Evolutionary conservation across 306 rosid species (phyloP), one percentile per base, ranked within the genome.

Genomic region (Prinsepia uniflora): DNA sequence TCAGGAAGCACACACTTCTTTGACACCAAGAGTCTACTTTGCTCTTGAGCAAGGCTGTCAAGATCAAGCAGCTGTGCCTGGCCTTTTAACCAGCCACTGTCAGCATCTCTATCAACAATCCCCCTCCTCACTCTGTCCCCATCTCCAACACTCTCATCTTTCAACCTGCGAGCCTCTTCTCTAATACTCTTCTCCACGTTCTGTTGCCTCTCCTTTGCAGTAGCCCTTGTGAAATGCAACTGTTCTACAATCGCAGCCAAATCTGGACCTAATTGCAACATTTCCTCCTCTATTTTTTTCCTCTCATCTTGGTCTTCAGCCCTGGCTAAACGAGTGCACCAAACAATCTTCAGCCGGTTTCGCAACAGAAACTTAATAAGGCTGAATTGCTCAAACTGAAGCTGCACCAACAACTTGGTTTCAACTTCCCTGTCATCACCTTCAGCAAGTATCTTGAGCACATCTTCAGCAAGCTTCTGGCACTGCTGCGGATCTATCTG

Each of bases 271-370:
- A 78, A 67, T 6, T 76, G 87, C 81, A 87, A 73, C 97, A 94
- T 94, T 63, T 90, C 96, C 89, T 89, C 97, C 79, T 94, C 98
- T 4, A 94, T 86, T 70, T 74, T 86, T 80, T 83, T 85, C 73
- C 89, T 90, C 84, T 89, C 96, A 14, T 84, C 95, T 61, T 90
- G 91, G 6, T 87, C 97, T 62, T 86, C 91, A 1, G 97, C 97
- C 79, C 97, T 81, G 0, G 97, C 96, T 85, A 88, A 80, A 6
- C 94, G 87, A 5, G 98, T 93, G 63, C 98, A 90, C 98, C 97
- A 94, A 34, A 86, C 89, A 79, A 94, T 85, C 88, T 90, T 90
- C 73, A 86, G 46, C 81, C 98, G 76, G 42, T 94, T 94, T 18
- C 85, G 68, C 73, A 91, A 30, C 50, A 94, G 79, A 74, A 86